A percentile compares a stretch with the other conserved stretches of the same genome.
Conservation (phyloP, 352 stramenopile species). For the Phytophthora pini region DNA sequence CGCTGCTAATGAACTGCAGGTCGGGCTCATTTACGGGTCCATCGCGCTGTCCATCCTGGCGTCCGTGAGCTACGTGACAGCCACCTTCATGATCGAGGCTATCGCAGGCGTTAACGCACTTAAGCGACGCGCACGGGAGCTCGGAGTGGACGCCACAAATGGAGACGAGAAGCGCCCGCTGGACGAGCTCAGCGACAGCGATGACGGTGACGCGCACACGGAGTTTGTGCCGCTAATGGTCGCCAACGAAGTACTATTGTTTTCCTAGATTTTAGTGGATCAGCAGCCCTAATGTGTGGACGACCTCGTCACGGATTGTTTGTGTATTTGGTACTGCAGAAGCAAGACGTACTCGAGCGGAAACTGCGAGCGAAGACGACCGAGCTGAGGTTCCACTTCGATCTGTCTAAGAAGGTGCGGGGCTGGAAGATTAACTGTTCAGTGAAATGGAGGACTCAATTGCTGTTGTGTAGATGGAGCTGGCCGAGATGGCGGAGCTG, state of each 20-base stretch:
- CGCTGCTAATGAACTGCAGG: constrained; percentile 33
- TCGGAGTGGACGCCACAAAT: constrained; percentile 34
- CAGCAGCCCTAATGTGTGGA: constrained; percentile 24
- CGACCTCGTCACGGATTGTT: constrained; percentile 28
- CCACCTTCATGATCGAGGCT: constrained; percentile 87
- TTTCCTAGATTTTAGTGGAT: constrained; percentile 9
- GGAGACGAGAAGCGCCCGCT: constrained; percentile 32
- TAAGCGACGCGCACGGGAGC: constrained; percentile 54
- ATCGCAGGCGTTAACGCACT: constrained; percentile 87
- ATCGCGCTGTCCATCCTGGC: constrained; percentile 64
- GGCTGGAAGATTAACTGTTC: neutral
- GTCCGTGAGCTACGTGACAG: constrained; percentile 80
- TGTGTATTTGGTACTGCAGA: constrained; percentile 40
- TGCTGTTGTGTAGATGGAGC: constrained; percentile 67
- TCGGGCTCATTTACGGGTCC: constrained; percentile 80
- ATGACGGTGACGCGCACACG: constrained; percentile 54
- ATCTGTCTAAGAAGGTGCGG: constrained; percentile 78
- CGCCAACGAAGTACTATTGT: constrained; percentile 64
- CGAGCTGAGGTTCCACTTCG: constrained; percentile 58
- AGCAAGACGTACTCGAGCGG: constrained; percentile 62
- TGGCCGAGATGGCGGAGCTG: constrained; percentile 84
- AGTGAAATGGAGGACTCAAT: neutral
- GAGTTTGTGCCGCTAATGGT: constrained; percentile 87
- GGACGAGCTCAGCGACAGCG: constrained; percentile 42
- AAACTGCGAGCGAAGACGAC: constrained; percentile 46